A percentile compares a stretch with the other conserved stretches of the same genome.
These are phyloP conservation scores for Verticillium klebahnii DNA, from an alignment of 2,329 filamentous ascomycete species.

Conservation along the genomic window DNA sequence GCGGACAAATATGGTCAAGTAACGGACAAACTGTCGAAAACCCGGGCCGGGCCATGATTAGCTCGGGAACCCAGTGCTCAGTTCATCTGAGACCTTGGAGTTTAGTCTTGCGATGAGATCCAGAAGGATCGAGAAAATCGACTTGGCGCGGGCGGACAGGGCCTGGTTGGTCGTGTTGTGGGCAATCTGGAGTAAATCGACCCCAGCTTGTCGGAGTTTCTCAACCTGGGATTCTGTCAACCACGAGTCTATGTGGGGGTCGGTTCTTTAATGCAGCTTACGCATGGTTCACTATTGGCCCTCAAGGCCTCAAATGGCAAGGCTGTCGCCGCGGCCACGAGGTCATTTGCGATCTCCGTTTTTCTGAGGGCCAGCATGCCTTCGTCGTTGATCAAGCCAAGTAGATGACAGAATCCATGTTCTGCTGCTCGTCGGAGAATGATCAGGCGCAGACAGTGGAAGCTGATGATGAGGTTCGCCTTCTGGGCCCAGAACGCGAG, in stretches of 20 bases:
- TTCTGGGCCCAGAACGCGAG: slow-evolving; percentile 28
- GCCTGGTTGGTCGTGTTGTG: slow-evolving; percentile 31
- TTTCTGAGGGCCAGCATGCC: slow-evolving; percentile 17
- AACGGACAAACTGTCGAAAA: neutral
- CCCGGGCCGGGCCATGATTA: neutral
- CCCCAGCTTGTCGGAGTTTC: slow-evolving; percentile 33
- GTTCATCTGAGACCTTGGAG: slow-evolving; percentile 36
- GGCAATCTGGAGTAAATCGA: slow-evolving; percentile 31
- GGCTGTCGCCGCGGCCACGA: slow-evolving; percentile 33
- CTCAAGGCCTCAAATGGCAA: slow-evolving; percentile 36
- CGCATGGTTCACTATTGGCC: slow-evolving; percentile 34
- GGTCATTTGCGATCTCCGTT: slow-evolving; percentile 38
- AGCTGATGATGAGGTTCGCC: slow-evolving; percentile 34
- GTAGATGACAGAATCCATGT: neutral
- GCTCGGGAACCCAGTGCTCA: slow-evolving; percentile 12
- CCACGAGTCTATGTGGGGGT: neutral
- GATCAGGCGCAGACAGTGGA: slow-evolving; percentile 36
- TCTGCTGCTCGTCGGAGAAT: slow-evolving; percentile 14
- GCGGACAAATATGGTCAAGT: neutral
- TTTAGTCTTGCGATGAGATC: slow-evolving; percentile 35
- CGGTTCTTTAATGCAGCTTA: slow-evolving; percentile 9
- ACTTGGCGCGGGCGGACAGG: slow-evolving; percentile 29
- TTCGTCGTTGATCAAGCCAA: slow-evolving; percentile 1
- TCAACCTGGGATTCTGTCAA: slow-evolving; percentile 24
- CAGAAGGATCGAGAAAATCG: slow-evolving; percentile 33